Evolutionary conservation across 495 filamentous ascomycete species (phyloP).

Genomic region (Bathelium albidoporum): DNA sequence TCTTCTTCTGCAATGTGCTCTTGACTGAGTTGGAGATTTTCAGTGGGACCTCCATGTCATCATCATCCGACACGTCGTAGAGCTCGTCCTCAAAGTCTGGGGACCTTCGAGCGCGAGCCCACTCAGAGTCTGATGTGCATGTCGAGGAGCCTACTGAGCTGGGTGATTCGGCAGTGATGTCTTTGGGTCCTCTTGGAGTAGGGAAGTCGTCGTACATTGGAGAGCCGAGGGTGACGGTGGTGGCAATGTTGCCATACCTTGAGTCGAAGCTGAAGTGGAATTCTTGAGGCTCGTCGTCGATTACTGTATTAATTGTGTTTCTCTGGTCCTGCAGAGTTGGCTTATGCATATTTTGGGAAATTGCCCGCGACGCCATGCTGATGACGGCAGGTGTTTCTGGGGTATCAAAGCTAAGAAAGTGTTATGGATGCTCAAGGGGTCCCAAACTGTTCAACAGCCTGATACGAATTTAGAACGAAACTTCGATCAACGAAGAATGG

Average conservation of each 20-base stretch:
- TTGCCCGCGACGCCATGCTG: conserved; percentile 49
- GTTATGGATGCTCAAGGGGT: background rate
- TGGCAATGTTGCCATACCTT: conserved; percentile 9
- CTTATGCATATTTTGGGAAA: conserved; percentile 49
- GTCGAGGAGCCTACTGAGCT: conserved; percentile 29
- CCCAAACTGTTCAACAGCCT: conserved; percentile 22
- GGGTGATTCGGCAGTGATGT: conserved; percentile 43
- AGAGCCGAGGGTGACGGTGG: conserved; percentile 24
- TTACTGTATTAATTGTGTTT: conserved; percentile 23
- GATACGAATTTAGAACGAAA: conserved; percentile 8
- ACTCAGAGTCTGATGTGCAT: conserved; percentile 26
- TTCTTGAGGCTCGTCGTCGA: conserved; percentile 24
- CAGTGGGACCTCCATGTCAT: conserved; percentile 40
- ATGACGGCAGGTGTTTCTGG: background rate
- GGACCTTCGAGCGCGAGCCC: conserved; percentile 34
- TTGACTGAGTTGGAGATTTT: conserved; percentile 35
- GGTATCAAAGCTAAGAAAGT: background rate
- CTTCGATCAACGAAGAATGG: conserved; percentile 33
- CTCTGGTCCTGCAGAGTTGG: conserved; percentile 62
- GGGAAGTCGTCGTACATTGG: conserved; percentile 53
- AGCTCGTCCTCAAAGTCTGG: conserved; percentile 74
- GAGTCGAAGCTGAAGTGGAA: conserved; percentile 11
- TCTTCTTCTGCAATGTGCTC: conserved; percentile 34
- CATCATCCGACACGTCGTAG: conserved; percentile 72
- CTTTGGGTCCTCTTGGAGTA: conserved; percentile 43